These are phyloP conservation scores for Proliferodiscus dingleyae DNA, from an alignment of 2,329 filamentous ascomycete genomes.

Conservation along the genomic window DNA sequence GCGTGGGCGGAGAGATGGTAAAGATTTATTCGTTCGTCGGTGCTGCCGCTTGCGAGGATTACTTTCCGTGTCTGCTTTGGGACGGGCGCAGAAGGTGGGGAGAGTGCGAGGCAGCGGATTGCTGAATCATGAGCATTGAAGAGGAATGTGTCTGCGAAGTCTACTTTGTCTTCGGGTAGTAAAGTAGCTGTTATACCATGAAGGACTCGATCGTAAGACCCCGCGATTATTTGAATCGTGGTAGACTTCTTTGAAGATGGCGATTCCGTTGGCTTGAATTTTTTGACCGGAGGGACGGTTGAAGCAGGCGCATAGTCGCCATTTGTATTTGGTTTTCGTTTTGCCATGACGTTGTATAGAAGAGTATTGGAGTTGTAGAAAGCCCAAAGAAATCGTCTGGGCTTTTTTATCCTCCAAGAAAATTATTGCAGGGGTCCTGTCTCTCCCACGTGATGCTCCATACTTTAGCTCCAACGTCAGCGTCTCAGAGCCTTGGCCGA, in stretches of 20 bases:
- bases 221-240: conserved; percentile 84
- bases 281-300: conserved; percentile 19
- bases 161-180: conserved; percentile 40
- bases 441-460: no score
- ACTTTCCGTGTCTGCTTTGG: conserved; percentile 70
- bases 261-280: conserved; percentile 21
- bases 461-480: no score
- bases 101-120: conserved; percentile 83
- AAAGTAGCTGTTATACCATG: conserved; percentile 84
- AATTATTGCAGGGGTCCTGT: conserved; percentile 2
- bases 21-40: conserved; percentile 91
- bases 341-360: conserved; percentile 25
- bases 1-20: conserved; percentile 78
- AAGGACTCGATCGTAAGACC: conserved; percentile 89
- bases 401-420: not conserved
- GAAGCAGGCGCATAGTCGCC: conserved; percentile 12
- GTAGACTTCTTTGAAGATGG: conserved; percentile 32
- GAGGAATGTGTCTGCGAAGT: conserved; percentile 88
- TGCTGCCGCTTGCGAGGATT: conserved; percentile 84
- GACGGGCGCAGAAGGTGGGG: conserved; percentile 61
- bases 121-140: conserved; percentile 91
- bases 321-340: conserved; percentile 29
- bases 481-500: no score
- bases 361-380: not conserved
- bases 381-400: not conserved